Conservation (phyloP, 331 rosid species). For the Dryas integrifolia region DNA sequence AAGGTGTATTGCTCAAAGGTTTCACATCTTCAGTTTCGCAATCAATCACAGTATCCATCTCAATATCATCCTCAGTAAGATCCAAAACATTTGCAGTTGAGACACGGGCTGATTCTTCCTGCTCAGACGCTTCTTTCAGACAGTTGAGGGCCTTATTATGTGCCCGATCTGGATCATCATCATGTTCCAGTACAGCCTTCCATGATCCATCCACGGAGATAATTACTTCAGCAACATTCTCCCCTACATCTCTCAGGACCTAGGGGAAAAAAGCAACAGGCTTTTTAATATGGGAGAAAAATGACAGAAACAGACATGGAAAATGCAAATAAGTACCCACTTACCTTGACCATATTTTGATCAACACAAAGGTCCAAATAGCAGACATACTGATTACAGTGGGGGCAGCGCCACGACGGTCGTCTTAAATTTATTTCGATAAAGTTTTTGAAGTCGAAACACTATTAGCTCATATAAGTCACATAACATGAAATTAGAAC, state of each 20-base stretch:
- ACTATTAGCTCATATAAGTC: slow-evolving; percentile 45
- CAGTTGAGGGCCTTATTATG: slow-evolving; percentile 22
- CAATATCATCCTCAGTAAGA: slow-evolving; percentile 57
- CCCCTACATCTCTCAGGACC: slow-evolving; percentile 78
- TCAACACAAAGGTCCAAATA: slow-evolving; percentile 69
- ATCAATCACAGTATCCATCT: slow-evolving; percentile 41
- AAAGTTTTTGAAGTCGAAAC: slow-evolving; percentile 79
- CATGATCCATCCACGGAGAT: slow-evolving; percentile 83
- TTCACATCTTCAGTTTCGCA: slow-evolving; percentile 54
- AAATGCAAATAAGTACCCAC: slow-evolving; percentile 37
- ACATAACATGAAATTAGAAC: slow-evolving; percentile 22
- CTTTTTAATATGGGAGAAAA: slow-evolving; percentile 15
- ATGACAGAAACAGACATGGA: slow-evolving; percentile 13
- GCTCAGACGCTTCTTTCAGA: slow-evolving; percentile 42
- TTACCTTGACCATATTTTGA: slow-evolving; percentile 80
- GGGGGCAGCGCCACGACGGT: slow-evolving; percentile 99
- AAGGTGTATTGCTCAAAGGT: slow-evolving; percentile 46
- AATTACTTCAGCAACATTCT: slow-evolving; percentile 59
- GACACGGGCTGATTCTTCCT: slow-evolving; percentile 33
- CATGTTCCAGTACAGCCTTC: slow-evolving; percentile 59
- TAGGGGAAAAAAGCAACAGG: slow-evolving; percentile 27
- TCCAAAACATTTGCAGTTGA: slow-evolving; percentile 42
- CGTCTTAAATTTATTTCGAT: slow-evolving; percentile 63
- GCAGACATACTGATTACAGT: slow-evolving; percentile 76
- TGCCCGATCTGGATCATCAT: slow-evolving; percentile 36